Conservation (phyloP, 352 stramenopile species). For the Globisporangium middletonii region DNA sequence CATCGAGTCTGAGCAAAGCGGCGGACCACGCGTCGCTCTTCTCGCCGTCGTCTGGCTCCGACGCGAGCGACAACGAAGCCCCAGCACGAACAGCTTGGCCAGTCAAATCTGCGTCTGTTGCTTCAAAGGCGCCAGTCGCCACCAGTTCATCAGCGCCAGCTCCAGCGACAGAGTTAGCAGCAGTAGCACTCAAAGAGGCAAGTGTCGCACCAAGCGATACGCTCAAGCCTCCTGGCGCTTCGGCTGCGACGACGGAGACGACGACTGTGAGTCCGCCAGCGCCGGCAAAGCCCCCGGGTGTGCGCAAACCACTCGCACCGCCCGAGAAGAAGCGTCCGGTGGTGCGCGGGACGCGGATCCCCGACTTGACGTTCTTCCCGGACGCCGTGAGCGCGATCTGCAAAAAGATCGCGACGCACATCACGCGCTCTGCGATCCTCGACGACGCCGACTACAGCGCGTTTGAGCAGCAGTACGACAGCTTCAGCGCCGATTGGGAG, state of each 20-base stretch:
- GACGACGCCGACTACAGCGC: constrained; percentile 55
- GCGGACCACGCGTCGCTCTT: constrained; percentile 2
- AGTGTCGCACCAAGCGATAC: too few species aligned
- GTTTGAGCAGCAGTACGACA: constrained; percentile 47
- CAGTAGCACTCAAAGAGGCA: neutral
- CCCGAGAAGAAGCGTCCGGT: constrained; percentile 19
- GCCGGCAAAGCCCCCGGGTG: neutral
- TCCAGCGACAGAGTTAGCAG: neutral
- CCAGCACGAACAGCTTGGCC: neutral
- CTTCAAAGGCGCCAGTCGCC: too few species aligned
- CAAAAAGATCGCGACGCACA: constrained; percentile 40
- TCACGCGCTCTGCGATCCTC: constrained; percentile 44
- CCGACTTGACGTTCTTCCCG: constrained; percentile 50
- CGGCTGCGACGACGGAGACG: neutral
- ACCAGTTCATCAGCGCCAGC: neutral
- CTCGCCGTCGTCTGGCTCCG: constrained; percentile 8
- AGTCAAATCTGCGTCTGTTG: too few species aligned
- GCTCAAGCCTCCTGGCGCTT: neutral
- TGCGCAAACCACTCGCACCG: neutral
- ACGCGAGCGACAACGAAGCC: neutral
- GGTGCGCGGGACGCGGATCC: constrained; percentile 28
- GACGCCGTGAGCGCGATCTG: constrained; percentile 41
- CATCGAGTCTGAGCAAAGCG: neutral
- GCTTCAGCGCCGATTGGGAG: constrained; percentile 48
- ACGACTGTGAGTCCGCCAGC: neutral